Conservation (phyloP, 1,284 basidiomycete genomes). For the Crocinoboletus sp. region DNA sequence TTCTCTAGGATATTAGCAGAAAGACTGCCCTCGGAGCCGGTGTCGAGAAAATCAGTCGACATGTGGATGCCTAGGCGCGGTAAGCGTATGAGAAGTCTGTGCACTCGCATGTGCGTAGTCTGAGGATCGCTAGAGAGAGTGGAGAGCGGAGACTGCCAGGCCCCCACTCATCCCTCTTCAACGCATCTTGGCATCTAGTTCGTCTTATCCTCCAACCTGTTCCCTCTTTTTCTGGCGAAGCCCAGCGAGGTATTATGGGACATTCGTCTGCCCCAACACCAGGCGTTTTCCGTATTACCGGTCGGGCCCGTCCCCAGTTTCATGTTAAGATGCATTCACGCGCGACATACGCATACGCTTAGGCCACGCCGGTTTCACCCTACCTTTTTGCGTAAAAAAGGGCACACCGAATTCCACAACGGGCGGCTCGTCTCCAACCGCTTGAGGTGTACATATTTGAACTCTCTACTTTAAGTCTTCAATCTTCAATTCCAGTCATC, state of each 20-base stretch:
- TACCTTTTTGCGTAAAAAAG: too few relatives aligned
- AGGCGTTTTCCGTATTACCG: background rate
- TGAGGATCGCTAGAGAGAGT: constrained; percentile 3
- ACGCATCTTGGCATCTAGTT: constrained; percentile 3
- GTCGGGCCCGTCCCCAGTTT: background rate
- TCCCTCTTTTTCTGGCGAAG: background rate
- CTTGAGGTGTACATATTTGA: constrained; percentile 11
- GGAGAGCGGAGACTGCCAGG: constrained; percentile 5
- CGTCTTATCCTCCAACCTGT: background rate
- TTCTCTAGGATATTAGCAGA: constrained; percentile 29
- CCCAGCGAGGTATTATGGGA: background rate
- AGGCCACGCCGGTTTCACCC: background rate
- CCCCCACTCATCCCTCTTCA: constrained; percentile 9
- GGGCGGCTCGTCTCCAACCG: background rate
- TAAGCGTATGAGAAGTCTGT: constrained; percentile 8
- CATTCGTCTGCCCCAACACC: background rate
- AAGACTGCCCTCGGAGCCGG: constrained; percentile 54
- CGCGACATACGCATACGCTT: background rate
- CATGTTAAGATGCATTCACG: background rate
- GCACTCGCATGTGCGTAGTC: background rate
- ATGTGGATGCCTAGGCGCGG: constrained; percentile 30
- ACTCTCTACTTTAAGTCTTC: background rate
- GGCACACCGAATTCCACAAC: too few relatives aligned
- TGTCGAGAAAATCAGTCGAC: constrained; percentile 68
- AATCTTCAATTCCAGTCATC: background rate